Evolutionary conservation across 306 rosid species (phyloP).

Genomic region (Pyrus pyrifolia): DNA sequence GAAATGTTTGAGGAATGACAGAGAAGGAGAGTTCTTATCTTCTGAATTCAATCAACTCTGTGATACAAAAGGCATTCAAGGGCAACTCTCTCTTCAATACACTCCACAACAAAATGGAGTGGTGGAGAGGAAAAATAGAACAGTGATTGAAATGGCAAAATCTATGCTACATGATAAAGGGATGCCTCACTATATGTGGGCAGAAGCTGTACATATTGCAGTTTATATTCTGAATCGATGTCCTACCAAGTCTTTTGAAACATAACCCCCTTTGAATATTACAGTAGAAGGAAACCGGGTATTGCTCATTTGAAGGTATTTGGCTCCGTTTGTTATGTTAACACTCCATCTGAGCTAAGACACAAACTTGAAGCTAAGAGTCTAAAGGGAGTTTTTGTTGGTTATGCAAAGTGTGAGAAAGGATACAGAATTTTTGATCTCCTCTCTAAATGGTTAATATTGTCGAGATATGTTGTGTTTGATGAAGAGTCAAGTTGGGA

Average conservation of each 20-base stretch:
- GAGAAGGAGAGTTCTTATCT: not conserved
- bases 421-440: not conserved
- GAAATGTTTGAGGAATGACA: not conserved
- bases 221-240: not conserved
- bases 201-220: not conserved
- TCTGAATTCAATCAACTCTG: not conserved
- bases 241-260: not conserved
- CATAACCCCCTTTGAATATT: not conserved
- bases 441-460: not conserved
- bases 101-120: not conserved
- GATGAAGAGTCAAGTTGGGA: not conserved
- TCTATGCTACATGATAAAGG: not conserved
- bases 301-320: not conserved
- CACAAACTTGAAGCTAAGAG: not conserved
- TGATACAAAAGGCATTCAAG: not conserved
- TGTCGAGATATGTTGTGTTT: not conserved
- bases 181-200: not conserved
- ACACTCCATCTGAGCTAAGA: not conserved
- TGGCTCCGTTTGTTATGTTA: not conserved
- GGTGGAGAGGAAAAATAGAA: not conserved
- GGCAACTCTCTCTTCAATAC: not conserved
- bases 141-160: not conserved
- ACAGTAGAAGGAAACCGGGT: not conserved
- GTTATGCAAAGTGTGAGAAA: not conserved
- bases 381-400: not conserved